Evolutionary conservation across 2,329 filamentous ascomycete species (phyloP).

Genomic region (Cercospora sojina): DNA sequence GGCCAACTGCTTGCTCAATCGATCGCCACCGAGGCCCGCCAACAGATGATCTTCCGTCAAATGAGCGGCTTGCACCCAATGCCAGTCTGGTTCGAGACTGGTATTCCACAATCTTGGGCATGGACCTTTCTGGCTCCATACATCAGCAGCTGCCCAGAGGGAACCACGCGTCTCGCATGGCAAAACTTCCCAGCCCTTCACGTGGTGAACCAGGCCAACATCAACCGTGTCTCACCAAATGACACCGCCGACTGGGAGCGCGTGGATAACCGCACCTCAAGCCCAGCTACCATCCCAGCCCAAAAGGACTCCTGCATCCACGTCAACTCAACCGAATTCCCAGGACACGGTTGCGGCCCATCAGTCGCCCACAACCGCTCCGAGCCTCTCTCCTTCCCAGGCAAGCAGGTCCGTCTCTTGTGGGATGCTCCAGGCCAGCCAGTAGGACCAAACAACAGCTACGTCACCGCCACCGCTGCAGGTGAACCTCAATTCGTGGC

Average conservation of each 20-base stretch:
- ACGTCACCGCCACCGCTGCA: slow-evolving; percentile 63
- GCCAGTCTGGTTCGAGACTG: slow-evolving; percentile 78
- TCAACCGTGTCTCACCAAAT: slow-evolving; percentile 64
- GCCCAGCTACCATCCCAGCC: slow-evolving; percentile 51
- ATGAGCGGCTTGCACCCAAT: slow-evolving; percentile 77
- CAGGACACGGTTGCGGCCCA: slow-evolving; percentile 59
- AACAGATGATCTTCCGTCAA: slow-evolving; percentile 82
- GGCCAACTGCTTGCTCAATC: slow-evolving; percentile 72
- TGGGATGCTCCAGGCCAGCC: slow-evolving; percentile 70
- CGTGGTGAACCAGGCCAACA: slow-evolving; percentile 75
- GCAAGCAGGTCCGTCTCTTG: slow-evolving; percentile 66
- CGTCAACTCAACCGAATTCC: slow-evolving; percentile 45
- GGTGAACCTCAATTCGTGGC: slow-evolving; percentile 64
- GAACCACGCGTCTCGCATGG: slow-evolving; percentile 75
- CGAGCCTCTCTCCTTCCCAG: slow-evolving; percentile 70
- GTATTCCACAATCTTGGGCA: slow-evolving; percentile 79
- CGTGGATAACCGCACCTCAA: slow-evolving; percentile 58
- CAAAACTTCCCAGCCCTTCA: slow-evolving; percentile 76
- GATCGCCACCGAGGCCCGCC: slow-evolving; percentile 75
- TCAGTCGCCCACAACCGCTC: slow-evolving; percentile 68
- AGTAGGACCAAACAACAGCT: slow-evolving; percentile 79
- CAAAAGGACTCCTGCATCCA: slow-evolving; percentile 57
- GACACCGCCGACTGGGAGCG: slow-evolving; percentile 64
- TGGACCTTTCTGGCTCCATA: slow-evolving; percentile 81
- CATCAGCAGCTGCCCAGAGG: slow-evolving; percentile 71